Evolutionary conservation across 108 stramenopile species (phyloP), one percentile per base, ranked within the genome.

Genomic region (Pseudonitzschia multiseries): DNA sequence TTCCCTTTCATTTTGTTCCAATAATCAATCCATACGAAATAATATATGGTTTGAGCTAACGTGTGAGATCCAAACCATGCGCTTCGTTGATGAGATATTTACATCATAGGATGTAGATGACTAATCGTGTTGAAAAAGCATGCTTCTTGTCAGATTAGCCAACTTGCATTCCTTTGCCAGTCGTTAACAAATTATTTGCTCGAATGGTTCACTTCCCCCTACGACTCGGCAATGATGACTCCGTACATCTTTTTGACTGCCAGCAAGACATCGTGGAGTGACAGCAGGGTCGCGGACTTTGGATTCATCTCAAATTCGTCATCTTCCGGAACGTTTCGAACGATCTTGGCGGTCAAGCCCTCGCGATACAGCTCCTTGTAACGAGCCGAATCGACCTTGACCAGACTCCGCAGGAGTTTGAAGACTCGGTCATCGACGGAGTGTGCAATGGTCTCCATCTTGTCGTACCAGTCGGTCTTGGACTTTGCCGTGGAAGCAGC

Each of bases 291-390:
- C n/a, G 46, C 66, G 12, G 46, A 32, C 48, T 48, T 26, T 50
- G 64, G 64, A 65, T 42, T 43, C 41, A 18, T 20, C 18, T 65
- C 64, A 4, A 65, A 4, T 43, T 65, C 64, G 21, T 67, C 43
- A 27, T 67, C 66, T 2, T 67, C 46, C 13, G 42, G 44, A 29
- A 67, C 46, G 14, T 50, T 67, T 21, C n/a, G 61, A 21, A 43
- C 41, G 79, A 86, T 86, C 65, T 90, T 90, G 54, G 80, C 83
- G 0, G 70, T 77, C 59, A 91, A 66, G 15, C 74, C 86, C 21
- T 43, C 72, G 20, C 90, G 81, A 61, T 93, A 93, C 76, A 85
- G 59, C 52, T 84, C 69, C 70, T 88, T 89, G 88, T 89, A 93
- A 41, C 53, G 46, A n/a, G 57, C 76, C 50, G 83, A 80, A 48